These are phyloP conservation scores for Aureobasidium vineae DNA, from an alignment of 2,329 filamentous ascomycete genomes.

Conservation along the genomic window DNA sequence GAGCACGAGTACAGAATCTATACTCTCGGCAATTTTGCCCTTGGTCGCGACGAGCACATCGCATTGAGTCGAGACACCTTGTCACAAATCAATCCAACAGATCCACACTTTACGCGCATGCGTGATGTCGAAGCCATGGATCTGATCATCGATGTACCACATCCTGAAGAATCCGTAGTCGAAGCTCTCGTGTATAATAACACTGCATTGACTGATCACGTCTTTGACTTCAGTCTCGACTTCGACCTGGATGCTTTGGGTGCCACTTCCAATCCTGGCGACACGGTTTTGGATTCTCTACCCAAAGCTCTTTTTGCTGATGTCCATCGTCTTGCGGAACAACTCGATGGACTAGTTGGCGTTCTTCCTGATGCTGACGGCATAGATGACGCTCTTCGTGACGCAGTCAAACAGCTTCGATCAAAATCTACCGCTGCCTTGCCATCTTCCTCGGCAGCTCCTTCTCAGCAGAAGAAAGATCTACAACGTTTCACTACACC, in stretches of 20 bases:
- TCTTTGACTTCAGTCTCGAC: conserved; percentile 26
- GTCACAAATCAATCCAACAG: conserved; percentile 67
- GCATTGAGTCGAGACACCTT: conserved; percentile 71
- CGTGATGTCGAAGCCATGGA: conserved; percentile 72
- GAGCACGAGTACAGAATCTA: conserved; percentile 66
- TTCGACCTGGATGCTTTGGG: conserved; percentile 26
- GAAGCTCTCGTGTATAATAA: background rate
- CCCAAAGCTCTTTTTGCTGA: conserved; percentile 28
- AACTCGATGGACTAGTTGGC: conserved; percentile 26
- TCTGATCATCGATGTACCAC: conserved; percentile 60
- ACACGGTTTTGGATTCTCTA: conserved; percentile 23
- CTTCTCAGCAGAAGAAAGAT: background rate
- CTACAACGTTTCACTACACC: conserved; percentile 44
- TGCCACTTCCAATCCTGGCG: conserved; percentile 15
- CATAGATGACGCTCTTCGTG: conserved; percentile 27
- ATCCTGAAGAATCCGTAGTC: background rate
- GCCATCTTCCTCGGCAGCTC: background rate
- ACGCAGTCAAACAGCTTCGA: conserved; percentile 21
- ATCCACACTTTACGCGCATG: conserved; percentile 79
- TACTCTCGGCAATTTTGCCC: conserved; percentile 72
- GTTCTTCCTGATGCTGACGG: conserved; percentile 20
- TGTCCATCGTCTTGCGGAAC: conserved; percentile 25
- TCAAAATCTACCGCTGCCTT: conserved; percentile 33
- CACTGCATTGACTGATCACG: conserved; percentile 1
- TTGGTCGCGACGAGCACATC: conserved; percentile 86